Base-by-base conservation (phyloP, 352 stramenopile genomes). In the Pythium sp. region DNA sequence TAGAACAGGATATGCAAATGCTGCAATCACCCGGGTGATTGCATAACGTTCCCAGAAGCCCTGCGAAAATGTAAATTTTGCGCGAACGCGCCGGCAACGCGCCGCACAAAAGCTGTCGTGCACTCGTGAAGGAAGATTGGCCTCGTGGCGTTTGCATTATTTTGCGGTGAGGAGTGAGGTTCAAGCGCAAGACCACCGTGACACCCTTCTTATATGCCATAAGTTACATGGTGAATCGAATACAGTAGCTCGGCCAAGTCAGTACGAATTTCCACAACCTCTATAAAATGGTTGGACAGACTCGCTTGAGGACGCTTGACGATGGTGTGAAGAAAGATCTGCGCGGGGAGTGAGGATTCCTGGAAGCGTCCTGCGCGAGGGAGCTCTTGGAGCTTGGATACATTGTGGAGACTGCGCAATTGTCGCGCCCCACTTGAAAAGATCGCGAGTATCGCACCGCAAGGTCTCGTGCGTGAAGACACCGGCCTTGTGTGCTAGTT, bases 61-160 rank as follows among this genome's bases (percentile, higher is more conserved):
- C 58, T 32, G 20, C 26, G 30, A 61, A 61, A 30, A 20, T 18
- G 9, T 26, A 64, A 38, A 54, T 18, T 36, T 41, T 64, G 58
- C 58, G 58, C 58, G 58, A 36, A 64, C 24, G 11, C 26, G 58
- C 58, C 12, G 3, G 58, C 18, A 63, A 63, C 58, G 36, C 34
- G 58, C 58, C 36, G 36, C 38, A 55, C 54, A 60, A 60, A 60
- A 60, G 54, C 54, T 0, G 24, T 26, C 24, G 24, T 26, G 24
- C 24, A 1, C 24, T 26, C 24, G 24, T 26, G 24, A 26, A 26
- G 24, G 24, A 26, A 26, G 24, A 26, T 26, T 26, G 24, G 24
- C 24, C 24, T 26, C 24, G 24, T 26, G 24, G 24, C 24, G 24
- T 26, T 26, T 26, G 24, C 24, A 26, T 26, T 26, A 26, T 26